A percentile compares a stretch with the other conserved stretches of the same genome.
Evolutionary conservation across 2,329 filamentous ascomycete species (phyloP).

Genomic region (Hymenotorrendiella dingleyae): DNA sequence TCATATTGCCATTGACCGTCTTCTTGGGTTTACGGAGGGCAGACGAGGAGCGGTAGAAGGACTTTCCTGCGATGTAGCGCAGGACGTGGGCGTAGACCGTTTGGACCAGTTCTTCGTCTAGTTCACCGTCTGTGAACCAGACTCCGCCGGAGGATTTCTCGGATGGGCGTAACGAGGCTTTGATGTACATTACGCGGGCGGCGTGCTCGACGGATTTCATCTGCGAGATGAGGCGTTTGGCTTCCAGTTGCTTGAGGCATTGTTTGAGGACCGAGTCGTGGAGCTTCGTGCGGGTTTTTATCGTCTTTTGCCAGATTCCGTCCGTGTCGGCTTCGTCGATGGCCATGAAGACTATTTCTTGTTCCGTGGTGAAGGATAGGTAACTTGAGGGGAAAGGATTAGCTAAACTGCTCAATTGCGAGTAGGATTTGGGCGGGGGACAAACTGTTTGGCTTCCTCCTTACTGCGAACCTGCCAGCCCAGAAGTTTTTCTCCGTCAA

Average conservation of each 20-base stretch:
- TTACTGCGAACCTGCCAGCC: constrained; percentile 54
- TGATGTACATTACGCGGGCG: constrained; percentile 93
- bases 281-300: constrained; percentile 74
- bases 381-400: constrained; percentile 40
- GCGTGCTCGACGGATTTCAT: constrained; percentile 91
- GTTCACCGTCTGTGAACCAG: constrained; percentile 87
- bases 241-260: constrained; percentile 76
- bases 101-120: constrained; percentile 85
- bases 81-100: constrained; percentile 68
- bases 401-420: not conserved
- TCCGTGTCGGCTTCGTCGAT: constrained; percentile 81
- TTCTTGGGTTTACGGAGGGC: constrained; percentile 47
- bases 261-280: constrained; percentile 79
- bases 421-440: too few relatives aligned
- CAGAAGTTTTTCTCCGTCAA: too few relatives aligned
- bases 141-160: constrained; percentile 89
- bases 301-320: constrained; percentile 85
- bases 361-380: constrained; percentile 63
- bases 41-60: constrained; percentile 51
- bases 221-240: constrained; percentile 74
- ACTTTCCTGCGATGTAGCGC: constrained; percentile 64
- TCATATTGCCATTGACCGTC: constrained; percentile 36
- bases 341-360: constrained; percentile 76
- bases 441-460: constrained; percentile 57
- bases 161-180: constrained; percentile 74